phyloP scores from a whole-genome alignment of 1,139 yeast species.

The Pichia sp. region DNA sequence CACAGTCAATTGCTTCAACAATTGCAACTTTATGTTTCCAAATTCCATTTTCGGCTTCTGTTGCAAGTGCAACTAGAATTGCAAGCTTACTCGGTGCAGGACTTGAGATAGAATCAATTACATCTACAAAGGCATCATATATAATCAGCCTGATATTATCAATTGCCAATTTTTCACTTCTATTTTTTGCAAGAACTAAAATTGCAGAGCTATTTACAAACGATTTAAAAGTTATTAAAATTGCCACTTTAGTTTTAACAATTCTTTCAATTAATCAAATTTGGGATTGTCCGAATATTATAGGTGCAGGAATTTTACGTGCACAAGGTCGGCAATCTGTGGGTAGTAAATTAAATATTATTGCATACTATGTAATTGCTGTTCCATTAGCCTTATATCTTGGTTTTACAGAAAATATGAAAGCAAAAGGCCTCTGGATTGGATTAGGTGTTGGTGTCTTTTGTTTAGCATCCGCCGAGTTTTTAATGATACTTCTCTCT shows the following conservation, averaged over 20 bases:
- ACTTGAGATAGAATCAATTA: slow-evolving; percentile 26
- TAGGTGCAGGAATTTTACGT: slow-evolving; percentile 35
- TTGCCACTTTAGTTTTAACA: slow-evolving; percentile 19
- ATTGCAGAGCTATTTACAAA: slow-evolving; percentile 24
- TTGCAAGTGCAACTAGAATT: slow-evolving; percentile 37
- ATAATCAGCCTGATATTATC: slow-evolving; percentile 18
- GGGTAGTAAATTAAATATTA: slow-evolving; percentile 17
- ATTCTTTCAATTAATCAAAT: slow-evolving; percentile 33
- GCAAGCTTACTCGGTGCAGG: slow-evolving; percentile 35
- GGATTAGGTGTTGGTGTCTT: slow-evolving; percentile 29
- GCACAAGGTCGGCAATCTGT: slow-evolving; percentile 20
- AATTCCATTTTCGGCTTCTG: slow-evolving; percentile 37
- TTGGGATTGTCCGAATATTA: slow-evolving; percentile 35
- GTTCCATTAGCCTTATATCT: slow-evolving; percentile 15
- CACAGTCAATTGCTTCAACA: slow-evolving; percentile 37
- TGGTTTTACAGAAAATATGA: slow-evolving; percentile 11
- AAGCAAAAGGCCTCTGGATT: slow-evolving; percentile 45
- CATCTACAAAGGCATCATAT: slow-evolving; percentile 29
- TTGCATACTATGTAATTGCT: slow-evolving; percentile 20
- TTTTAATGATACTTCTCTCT: neutral
- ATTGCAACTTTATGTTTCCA: slow-evolving; percentile 36
- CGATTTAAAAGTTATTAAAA: slow-evolving; percentile 20
- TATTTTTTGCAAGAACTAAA: slow-evolving; percentile 19
- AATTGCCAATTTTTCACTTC: neutral
- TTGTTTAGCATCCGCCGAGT: neutral